Percentiles rank a stretch among this genome's conserved stretches.
phyloP scores from a whole-genome alignment of 805 yeast species.

The Tetrapisispora taiwanensis region DNA sequence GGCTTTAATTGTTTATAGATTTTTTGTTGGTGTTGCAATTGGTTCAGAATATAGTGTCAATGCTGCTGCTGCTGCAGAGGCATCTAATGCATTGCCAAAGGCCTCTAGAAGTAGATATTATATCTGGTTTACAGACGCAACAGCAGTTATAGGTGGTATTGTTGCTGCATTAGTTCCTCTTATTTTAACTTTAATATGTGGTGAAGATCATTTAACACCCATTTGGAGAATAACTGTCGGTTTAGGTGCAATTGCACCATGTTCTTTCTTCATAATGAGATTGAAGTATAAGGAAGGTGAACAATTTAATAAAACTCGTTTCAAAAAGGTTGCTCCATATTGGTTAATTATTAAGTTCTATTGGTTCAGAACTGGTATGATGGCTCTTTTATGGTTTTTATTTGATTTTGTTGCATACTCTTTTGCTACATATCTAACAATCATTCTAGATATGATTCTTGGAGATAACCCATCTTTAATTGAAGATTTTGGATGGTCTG shows the following conservation, averaged over 20 bases:
- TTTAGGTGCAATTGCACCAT: conserved; percentile 81
- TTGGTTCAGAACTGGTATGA: conserved; percentile 67
- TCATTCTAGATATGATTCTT: conserved; percentile 51
- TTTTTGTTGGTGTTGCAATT: conserved; percentile 80
- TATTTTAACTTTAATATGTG: conserved; percentile 75
- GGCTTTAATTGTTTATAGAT: conserved; percentile 77
- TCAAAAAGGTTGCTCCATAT: conserved; percentile 60
- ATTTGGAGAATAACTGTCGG: conserved; percentile 92
- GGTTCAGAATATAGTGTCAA: conserved; percentile 95
- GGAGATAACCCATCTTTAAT: conserved; percentile 51
- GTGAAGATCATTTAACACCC: conserved; percentile 55
- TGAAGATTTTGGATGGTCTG: conserved; percentile 84
- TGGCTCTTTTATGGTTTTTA: conserved; percentile 78
- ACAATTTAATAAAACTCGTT: conserved; percentile 56
- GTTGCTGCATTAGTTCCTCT: conserved; percentile 74
- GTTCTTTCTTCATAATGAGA: conserved; percentile 68
- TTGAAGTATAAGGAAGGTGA: conserved; percentile 65
- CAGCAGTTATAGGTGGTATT: conserved; percentile 85
- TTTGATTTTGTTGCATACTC: conserved; percentile 85
- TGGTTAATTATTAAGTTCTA: conserved; percentile 62
- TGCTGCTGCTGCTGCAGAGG: conserved; percentile 88
- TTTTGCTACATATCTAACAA: conserved; percentile 73
- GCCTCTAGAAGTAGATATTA: conserved; percentile 85
- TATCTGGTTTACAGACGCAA: conserved; percentile 76
- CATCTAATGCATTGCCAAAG: conserved; percentile 64